phyloP scores from a whole-genome alignment of 2,329 filamentous ascomycete species.

The Aspergillus awamori region DNA sequence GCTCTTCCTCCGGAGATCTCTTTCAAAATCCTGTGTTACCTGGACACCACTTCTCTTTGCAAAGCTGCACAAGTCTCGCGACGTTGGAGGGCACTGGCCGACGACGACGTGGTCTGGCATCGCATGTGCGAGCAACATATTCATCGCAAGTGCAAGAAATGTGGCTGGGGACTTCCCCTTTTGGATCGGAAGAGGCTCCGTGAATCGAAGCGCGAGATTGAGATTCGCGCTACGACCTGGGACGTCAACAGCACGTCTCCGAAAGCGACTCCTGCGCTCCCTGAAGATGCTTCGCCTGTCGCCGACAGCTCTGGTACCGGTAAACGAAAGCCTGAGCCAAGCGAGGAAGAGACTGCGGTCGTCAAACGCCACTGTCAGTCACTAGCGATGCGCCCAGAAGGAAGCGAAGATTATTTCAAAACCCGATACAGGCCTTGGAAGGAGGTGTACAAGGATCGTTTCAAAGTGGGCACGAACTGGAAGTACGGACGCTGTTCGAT shows the following conservation, averaged over 20 bases:
- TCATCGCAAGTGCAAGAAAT: slow-evolving; percentile 89
- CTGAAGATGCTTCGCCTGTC: slow-evolving; percentile 1
- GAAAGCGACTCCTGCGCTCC: slow-evolving; percentile 13
- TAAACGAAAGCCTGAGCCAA: slow-evolving; percentile 35
- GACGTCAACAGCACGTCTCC: slow-evolving; percentile 59
- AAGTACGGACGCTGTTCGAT: slow-evolving; percentile 88
- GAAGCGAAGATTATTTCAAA: slow-evolving; percentile 52
- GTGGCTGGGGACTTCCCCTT: slow-evolving; percentile 89
- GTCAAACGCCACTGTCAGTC: slow-evolving; percentile 38
- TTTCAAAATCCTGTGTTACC: slow-evolving; percentile 88
- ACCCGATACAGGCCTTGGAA: slow-evolving; percentile 77
- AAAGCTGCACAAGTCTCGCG: slow-evolving; percentile 93
- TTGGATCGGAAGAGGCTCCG: slow-evolving; percentile 85
- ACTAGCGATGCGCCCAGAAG: slow-evolving; percentile 25
- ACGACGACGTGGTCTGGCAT: slow-evolving; percentile 97
- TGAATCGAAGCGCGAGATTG: slow-evolving; percentile 83
- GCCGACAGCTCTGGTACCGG: slow-evolving; percentile 4
- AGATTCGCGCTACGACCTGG: slow-evolving; percentile 65
- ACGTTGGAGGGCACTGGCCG: slow-evolving; percentile 85
- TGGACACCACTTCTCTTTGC: slow-evolving; percentile 92
- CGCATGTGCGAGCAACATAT: slow-evolving; percentile 98
- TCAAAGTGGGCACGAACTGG: slow-evolving; percentile 97
- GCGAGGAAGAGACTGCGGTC: slow-evolving; percentile 31
- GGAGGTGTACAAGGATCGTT: slow-evolving; percentile 92
- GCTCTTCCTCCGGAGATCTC: slow-evolving; percentile 87